These are phyloP conservation scores for Aspergillus coremiiformis DNA, from an alignment of 495 filamentous ascomycete species.

Conservation along the genomic window DNA sequence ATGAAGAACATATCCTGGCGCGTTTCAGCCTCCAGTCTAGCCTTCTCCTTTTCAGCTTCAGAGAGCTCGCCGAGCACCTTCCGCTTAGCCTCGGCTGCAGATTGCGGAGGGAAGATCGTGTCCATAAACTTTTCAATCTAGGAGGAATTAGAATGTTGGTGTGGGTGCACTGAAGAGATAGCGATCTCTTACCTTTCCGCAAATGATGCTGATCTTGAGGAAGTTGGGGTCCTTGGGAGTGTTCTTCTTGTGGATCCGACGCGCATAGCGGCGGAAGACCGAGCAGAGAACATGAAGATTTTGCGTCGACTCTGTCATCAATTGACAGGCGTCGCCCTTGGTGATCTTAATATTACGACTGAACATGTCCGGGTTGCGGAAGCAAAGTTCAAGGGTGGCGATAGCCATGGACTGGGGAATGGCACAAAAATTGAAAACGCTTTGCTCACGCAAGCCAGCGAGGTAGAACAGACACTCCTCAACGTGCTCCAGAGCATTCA, in stretches of 20 bases:
- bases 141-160: slow-evolving; percentile 13
- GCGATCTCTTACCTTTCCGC: slow-evolving; percentile 64
- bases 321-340: slow-evolving; percentile 82
- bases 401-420: slow-evolving; percentile 99
- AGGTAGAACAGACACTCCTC: slow-evolving; percentile 97
- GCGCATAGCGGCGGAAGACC: slow-evolving; percentile 66
- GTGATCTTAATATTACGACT: slow-evolving; percentile 89
- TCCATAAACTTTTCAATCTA: slow-evolving; percentile 98
- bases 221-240: slow-evolving; percentile 90
- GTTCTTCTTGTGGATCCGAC: slow-evolving; percentile 89
- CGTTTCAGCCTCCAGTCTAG: slow-evolving; percentile 42
- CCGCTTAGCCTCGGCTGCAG: slow-evolving; percentile 40
- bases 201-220: slow-evolving; percentile 83
- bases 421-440: slow-evolving; percentile 98
- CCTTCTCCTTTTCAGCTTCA: slow-evolving; percentile 38
- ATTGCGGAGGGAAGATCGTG: slow-evolving; percentile 76
- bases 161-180: neutral
- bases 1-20: slow-evolving; percentile 57
- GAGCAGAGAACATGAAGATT: slow-evolving; percentile 74
- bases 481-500: slow-evolving; percentile 78
- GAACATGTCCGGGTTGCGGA: slow-evolving; percentile 86
- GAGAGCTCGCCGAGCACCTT: slow-evolving; percentile 32
- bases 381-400: slow-evolving; percentile 82
- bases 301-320: slow-evolving; percentile 89
- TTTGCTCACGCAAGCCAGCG: slow-evolving; percentile 90